These are phyloP conservation scores for Ilyonectria robusta DNA, from an alignment of 2,329 filamentous ascomycete species.

Conservation along the genomic window DNA sequence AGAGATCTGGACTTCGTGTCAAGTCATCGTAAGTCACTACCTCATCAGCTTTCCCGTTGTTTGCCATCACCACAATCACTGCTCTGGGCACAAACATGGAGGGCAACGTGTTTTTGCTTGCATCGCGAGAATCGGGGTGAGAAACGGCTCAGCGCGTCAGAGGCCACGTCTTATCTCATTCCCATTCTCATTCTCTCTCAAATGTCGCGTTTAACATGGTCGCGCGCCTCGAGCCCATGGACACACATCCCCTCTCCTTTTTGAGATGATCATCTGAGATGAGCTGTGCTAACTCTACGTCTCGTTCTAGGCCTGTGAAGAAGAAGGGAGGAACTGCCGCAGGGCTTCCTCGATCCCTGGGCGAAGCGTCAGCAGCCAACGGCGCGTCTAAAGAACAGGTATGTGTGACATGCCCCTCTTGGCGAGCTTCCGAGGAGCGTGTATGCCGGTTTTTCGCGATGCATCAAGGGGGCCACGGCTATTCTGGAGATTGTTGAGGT, in stretches of 20 bases:
- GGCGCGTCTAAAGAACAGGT: slow-evolving; percentile 69
- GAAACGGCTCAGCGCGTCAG: slow-evolving; percentile 28
- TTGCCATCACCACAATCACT: not conserved
- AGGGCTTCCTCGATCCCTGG: slow-evolving; percentile 76
- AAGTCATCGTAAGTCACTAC: slow-evolving; percentile 76
- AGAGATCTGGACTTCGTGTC: slow-evolving; percentile 73
- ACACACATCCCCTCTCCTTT: not conserved
- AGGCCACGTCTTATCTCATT: slow-evolving; percentile 33
- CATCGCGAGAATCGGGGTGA: not conserved
- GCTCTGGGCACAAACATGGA: not conserved
- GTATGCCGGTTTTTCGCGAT: not conserved
- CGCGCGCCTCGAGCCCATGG: slow-evolving; percentile 4
- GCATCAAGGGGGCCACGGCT: slow-evolving; percentile 15
- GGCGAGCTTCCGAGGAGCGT: slow-evolving; percentile 7
- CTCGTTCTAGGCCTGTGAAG: slow-evolving; percentile 74
- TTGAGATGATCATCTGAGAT: not conserved
- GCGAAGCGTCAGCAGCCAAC: slow-evolving; percentile 74
- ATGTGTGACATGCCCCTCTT: slow-evolving; percentile 39
- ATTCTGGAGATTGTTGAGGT: slow-evolving; percentile 30
- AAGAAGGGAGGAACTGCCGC: slow-evolving; percentile 79
- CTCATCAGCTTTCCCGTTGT: slow-evolving; percentile 6
- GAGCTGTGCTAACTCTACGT: slow-evolving; percentile 44
- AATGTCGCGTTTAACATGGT: slow-evolving; percentile 7
- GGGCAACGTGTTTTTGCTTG: not conserved
- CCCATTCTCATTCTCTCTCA: not conserved